Base-by-base conservation (phyloP, 306 rosid species). In the Acacia crassicarpa region DNA sequence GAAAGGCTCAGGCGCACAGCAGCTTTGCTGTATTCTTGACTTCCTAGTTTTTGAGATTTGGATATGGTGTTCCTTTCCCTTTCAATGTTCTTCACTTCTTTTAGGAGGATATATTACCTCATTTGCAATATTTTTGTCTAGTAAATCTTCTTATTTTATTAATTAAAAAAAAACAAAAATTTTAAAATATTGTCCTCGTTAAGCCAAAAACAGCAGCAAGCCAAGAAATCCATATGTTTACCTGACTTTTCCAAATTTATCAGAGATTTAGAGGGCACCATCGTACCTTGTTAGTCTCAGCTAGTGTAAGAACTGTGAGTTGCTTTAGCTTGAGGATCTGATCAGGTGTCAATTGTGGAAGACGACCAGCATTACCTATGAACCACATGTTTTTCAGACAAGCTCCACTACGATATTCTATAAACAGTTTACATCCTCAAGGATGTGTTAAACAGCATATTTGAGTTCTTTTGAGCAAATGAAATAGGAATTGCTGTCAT, bases 291-390 rank as follows among this genome's bases (percentile, higher is more conserved):
- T 89, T 75, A 15, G 92, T 90, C 89, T 92, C 98, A 4, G 98
- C 93, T 87, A 95, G 84, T n/a, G 99, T 93, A 81, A 95, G 99
- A 66, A 95, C 97, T 25, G 99, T 95, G 74, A 95, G 97, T 82
- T 95, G 99, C 91, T 88, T 95, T 43, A 95, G 88, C 87, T 95
- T 95, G 63, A 95, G 91, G 83, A 86, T 86, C 85, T 95, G 99
- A 75, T 92, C 98, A 78, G 97, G 85, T 61, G 81, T 35, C 89
- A 95, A 84, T 48, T 89, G 91, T 5, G 90, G 97, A 76, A 89
- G 89, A 68, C 67, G 83, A 30, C 83, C 88, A 61, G 93, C 87
- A 83, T 89, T 89, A 86, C 91, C 99, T 93, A 79, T 53, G 78
- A 58, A 80, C 56, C 45, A 83, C 53, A 69, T 32, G 33, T 56